Evolutionary conservation across 2,329 filamentous ascomycete genomes (phyloP), one percentile per base, ranked within the genome.

Genomic region (Colletotrichum simmondsii): DNA sequence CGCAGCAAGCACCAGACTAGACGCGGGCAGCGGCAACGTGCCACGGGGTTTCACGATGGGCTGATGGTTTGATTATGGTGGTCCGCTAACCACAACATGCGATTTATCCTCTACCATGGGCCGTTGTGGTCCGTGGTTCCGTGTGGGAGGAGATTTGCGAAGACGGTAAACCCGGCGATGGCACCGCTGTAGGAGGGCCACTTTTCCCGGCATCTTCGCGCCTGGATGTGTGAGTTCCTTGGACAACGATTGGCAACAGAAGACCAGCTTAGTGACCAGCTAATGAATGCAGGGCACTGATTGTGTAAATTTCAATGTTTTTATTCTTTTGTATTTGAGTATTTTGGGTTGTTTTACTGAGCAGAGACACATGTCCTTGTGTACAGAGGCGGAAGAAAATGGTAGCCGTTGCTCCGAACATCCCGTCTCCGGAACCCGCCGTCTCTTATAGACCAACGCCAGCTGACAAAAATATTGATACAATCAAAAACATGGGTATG

Each of bases 401-500:
- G 5, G n/a, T 5, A 16, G 8, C 30, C n/a, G 5, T 12, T 42
- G 19, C n/a, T 42, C 49, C 61, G 28, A 53, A 5, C n/a, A 42
- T 53, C 30, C 65, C 37, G 60, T 37, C 46, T 30, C 14, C 22
- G 42, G 26, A 24, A 35, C 3, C 59, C 19, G 19, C 8, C 7
- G 3, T 28, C 65, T 49, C 30, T 53, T 35, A 24, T 63, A 32
- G 8, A 49, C 70, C 70, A 64, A 63, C 65, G 65, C 70, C 70
- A 12, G 28, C 52, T 57, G 10, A 46, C 46, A 30, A n/a, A 19
- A 32, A 6, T 28, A 53, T 53, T 53, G 42, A 53, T 52, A 58
- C n/a, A 7, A 54, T 53, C 46, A 24, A 63, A 63, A 64, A 22
- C n/a, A n/a, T 24, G 65, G 70, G 59, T 70, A 70, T 72, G 70